Conservation (phyloP, 768 basidiomycete genomes). For the Chiua virens region DNA sequence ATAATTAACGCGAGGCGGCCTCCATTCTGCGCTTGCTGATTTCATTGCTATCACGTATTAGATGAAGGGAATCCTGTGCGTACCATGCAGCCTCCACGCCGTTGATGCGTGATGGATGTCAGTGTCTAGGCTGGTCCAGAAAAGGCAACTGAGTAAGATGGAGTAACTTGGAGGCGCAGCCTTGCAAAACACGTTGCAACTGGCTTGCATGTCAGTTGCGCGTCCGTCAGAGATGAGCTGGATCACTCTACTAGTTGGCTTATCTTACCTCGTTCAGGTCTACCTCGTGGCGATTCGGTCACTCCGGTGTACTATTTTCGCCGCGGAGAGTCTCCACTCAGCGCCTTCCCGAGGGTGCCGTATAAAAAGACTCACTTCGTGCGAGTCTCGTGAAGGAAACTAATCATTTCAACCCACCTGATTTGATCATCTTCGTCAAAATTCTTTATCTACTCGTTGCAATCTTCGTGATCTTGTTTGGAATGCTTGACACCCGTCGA, state of each 20-base stretch:
- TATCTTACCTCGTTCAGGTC: slow-evolving; percentile 1
- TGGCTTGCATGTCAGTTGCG: slow-evolving; percentile 10
- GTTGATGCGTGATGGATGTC: not conserved
- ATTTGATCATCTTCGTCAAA: slow-evolving; percentile 19
- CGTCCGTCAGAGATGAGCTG: slow-evolving; percentile 9
- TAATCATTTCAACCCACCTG: slow-evolving; percentile 12
- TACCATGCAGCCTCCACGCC: slow-evolving; percentile 25
- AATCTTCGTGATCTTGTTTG: slow-evolving; percentile 21
- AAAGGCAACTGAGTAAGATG: slow-evolving; percentile 29
- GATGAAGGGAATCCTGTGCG: slow-evolving; percentile 12
- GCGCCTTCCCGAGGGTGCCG: slow-evolving; percentile 25
- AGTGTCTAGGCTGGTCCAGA: slow-evolving; percentile 13
- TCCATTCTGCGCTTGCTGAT: slow-evolving; percentile 3
- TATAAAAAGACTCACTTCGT: slow-evolving; percentile 25
- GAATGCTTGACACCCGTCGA: slow-evolving; percentile 34
- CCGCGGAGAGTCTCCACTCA: slow-evolving; percentile 10
- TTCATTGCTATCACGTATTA: not conserved
- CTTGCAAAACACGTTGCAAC: slow-evolving; percentile 24
- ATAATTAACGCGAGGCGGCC: slow-evolving; percentile 9
- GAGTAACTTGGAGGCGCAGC: slow-evolving; percentile 16
- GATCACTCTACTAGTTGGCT: slow-evolving; percentile 3
- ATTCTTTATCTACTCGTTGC: slow-evolving; percentile 27
- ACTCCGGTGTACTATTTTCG: slow-evolving; percentile 16
- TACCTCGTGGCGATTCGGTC: slow-evolving; percentile 22
- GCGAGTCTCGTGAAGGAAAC: slow-evolving; percentile 12